Conservation (phyloP, 371 early-diverging fungal species). For the Mucor mucedo region DNA sequence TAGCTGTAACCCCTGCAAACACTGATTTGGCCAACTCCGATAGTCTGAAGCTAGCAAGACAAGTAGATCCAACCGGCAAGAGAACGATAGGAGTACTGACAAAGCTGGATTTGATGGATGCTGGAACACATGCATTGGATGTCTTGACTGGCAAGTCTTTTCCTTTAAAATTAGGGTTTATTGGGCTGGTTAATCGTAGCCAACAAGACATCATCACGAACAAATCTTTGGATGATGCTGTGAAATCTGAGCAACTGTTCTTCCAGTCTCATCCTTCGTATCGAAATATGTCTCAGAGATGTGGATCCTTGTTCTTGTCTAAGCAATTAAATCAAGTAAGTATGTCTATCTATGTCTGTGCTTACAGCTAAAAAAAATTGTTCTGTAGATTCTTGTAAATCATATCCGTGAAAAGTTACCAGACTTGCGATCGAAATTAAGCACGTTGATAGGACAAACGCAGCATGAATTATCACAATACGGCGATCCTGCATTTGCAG, state of each 20-base stretch:
- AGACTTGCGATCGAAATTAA: conserved; percentile 81
- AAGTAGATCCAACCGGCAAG: conserved; percentile 84
- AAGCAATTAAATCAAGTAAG: conserved; percentile 40
- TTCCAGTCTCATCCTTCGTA: conserved; percentile 88
- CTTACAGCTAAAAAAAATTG: neutral
- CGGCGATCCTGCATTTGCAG: conserved; percentile 68
- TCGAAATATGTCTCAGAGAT: conserved; percentile 76
- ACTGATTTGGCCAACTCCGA: conserved; percentile 94
- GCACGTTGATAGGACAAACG: conserved; percentile 77
- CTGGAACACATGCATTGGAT: conserved; percentile 89
- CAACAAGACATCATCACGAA: conserved; percentile 87
- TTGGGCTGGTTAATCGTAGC: conserved; percentile 90
- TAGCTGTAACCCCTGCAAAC: conserved; percentile 93
- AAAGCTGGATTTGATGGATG: conserved; percentile 95
- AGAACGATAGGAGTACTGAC: conserved; percentile 94
- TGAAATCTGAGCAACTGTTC: conserved; percentile 79
- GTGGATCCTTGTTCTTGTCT: conserved; percentile 47
- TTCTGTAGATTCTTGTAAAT: conserved; percentile 65
- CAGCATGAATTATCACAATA: conserved; percentile 80
- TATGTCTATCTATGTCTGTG: neutral
- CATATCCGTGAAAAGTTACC: conserved; percentile 86
- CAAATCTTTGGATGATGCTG: conserved; percentile 81
- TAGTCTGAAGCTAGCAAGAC: conserved; percentile 88
- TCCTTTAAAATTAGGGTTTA: conserved; percentile 87
- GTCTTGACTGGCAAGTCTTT: conserved; percentile 85